Evolutionary conservation across 805 yeast genomes (phyloP), one percentile per base, ranked within the genome.

Genomic region (Candida nanaspora): DNA sequence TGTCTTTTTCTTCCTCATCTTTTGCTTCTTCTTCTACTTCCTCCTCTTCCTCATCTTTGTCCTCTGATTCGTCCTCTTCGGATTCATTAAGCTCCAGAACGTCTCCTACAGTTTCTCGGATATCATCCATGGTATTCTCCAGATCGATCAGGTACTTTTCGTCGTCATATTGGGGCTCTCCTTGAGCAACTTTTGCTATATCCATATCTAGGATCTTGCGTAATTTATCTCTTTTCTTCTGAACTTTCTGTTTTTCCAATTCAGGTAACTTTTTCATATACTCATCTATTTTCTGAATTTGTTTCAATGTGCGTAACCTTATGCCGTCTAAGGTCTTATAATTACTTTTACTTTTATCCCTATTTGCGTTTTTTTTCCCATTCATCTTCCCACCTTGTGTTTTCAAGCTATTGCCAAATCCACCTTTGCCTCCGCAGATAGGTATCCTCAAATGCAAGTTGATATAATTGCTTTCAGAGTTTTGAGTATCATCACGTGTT

Each of bases 401-500:
- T 30, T 65, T 61, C 39, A 72, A 51, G 47, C 62, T 52, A 15
- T 65, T 55, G 1, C 75, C 76, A 49, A 71, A 67, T 2, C 76
- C 78, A 19, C 78, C 78, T 53, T 72, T 72, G n/a, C 78, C 78
- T 7, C 78, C 77, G 42, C 71, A 62, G 26, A 70, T 41, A 11
- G 65, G 55, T 0, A 60, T 43, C 16, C 56, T 61, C 25, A 65
- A 51, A 44, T 59, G 59, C 45, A 69, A 57, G 45, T 56, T 46
- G 14, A 55, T 13, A 30, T 40, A 43, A 2, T 33, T 41, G 11
- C 25, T 23, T 4, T 19, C 35, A 28, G 13, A 7, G 18, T 32
- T 13, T 2, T 6, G 3, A 22, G 18, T 7, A 18, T 25, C 22
- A 8, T 25, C n/a, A 42, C 18, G n/a, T n/a, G n/a, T n/a, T n/a